phyloP scores from a whole-genome alignment of 495 filamentous ascomycete genomes.

The Neurospora sp. region DNA sequence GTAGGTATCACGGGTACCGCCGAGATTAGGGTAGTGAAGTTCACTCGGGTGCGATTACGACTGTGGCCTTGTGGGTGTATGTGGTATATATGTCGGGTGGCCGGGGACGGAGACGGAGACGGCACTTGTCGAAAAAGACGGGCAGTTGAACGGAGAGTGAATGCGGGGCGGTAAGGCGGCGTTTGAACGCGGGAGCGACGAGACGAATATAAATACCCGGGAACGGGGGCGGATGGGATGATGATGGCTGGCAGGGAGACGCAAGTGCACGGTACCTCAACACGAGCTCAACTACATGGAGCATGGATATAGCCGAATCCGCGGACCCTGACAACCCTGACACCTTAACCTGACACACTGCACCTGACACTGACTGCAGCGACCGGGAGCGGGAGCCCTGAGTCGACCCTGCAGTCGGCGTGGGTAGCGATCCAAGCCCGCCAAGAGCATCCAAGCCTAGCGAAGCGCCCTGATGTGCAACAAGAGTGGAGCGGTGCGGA shows the following conservation, averaged over 20 bases:
- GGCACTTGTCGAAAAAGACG: background rate
- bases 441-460: background rate
- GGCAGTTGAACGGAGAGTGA: background rate
- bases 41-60: background rate
- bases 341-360: background rate
- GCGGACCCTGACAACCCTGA: background rate
- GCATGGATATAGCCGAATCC: background rate
- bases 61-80: background rate
- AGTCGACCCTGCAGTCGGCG: background rate
- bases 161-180: background rate
- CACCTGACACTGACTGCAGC: background rate
- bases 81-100: background rate
- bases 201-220: background rate
- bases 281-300: background rate
- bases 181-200: background rate
- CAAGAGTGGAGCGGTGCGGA: background rate
- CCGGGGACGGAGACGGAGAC: background rate
- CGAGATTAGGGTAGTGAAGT: background rate
- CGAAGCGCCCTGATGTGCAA: background rate
- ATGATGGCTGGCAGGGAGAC: background rate
- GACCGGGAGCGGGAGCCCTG: background rate
- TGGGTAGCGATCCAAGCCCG: background rate
- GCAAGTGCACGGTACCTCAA: background rate
- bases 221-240: background rate
- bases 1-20: background rate